These are phyloP conservation scores for Phytophthora fragariaefolia DNA, from an alignment of 352 stramenopile species.

Conservation along the genomic window DNA sequence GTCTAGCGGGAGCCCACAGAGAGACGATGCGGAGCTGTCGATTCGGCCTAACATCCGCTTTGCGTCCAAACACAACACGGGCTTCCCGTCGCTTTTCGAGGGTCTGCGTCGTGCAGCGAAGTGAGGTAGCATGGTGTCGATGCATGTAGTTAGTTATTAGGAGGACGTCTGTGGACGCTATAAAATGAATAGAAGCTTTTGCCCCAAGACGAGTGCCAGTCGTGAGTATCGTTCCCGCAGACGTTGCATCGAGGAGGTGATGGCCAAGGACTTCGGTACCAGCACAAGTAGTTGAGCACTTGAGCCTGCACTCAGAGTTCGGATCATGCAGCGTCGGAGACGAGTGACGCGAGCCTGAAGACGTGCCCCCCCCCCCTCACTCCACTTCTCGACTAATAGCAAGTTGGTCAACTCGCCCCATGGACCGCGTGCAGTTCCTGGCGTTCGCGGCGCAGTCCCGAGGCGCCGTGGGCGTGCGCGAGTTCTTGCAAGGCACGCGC, in stretches of 20 bases:
- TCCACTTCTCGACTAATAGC: too few species aligned
- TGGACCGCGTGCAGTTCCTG: slow-evolving; percentile 34
- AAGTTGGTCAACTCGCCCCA: too few species aligned
- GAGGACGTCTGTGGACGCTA: slow-evolving; percentile 15
- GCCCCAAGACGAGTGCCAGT: too few species aligned
- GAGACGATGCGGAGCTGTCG: slow-evolving; percentile 40
- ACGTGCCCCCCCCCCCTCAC: too few species aligned
- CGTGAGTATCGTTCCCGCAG: too few species aligned
- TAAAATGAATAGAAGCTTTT: neutral
- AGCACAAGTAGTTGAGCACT: too few species aligned
- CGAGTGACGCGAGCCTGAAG: too few species aligned
- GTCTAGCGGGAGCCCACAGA: slow-evolving; percentile 17
- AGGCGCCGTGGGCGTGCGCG: slow-evolving; percentile 50
- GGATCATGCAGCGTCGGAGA: too few species aligned
- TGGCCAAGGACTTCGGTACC: too few species aligned
- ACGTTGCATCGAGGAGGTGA: slow-evolving; percentile 1
- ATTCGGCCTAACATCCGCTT: slow-evolving; percentile 81
- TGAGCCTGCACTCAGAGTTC: too few species aligned
- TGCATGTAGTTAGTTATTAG: slow-evolving; percentile 23
- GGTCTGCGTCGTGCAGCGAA: slow-evolving; percentile 34
- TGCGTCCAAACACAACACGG: slow-evolving; percentile 51
- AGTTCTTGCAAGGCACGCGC: slow-evolving; percentile 45
- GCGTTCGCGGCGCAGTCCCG: slow-evolving; percentile 44
- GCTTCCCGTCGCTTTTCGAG: slow-evolving; percentile 58
- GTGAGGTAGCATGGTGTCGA: slow-evolving; percentile 11